A percentile compares a stretch with the other conserved stretches of the same genome.
phyloP scores from a whole-genome alignment of 164 flowering plant species.

The Piper longum region DNA sequence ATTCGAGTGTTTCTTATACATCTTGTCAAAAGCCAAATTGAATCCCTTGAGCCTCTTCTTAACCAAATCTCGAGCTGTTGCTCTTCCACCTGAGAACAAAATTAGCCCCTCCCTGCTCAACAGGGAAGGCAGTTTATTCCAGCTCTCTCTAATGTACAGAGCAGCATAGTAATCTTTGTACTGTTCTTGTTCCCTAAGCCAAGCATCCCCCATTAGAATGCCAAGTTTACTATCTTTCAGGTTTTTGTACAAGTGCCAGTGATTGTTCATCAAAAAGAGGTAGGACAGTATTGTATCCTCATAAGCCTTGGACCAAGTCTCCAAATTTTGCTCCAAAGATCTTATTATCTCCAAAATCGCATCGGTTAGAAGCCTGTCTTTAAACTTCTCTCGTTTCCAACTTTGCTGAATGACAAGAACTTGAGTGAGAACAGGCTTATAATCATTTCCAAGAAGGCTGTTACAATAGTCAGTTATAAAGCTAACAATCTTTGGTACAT shows the following conservation, averaged over 20 bases:
- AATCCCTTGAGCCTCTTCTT: constrained; percentile 62
- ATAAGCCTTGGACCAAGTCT: constrained; percentile 64
- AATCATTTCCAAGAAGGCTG: constrained; percentile 61
- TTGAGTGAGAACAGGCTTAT: constrained; percentile 55
- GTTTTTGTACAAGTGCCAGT: constrained; percentile 64
- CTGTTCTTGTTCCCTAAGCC: constrained; percentile 65
- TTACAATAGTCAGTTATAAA: constrained; percentile 66
- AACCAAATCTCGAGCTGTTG: constrained; percentile 78
- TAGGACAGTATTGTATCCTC: constrained; percentile 36
- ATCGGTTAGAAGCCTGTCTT: constrained; percentile 46
- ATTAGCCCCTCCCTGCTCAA: constrained; percentile 77
- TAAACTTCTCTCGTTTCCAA: constrained; percentile 65
- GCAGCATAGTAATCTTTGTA: constrained; percentile 47
- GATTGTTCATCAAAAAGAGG: constrained; percentile 73
- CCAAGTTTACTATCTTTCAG: constrained; percentile 67
- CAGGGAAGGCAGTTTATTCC: constrained; percentile 66
- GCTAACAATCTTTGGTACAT: constrained; percentile 65
- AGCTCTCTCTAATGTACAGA: constrained; percentile 53
- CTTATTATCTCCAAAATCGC: constrained; percentile 44
- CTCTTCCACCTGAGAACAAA: constrained; percentile 77
- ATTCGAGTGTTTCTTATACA: constrained; percentile 57
- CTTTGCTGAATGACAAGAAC: constrained; percentile 66
- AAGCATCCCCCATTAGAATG: constrained; percentile 48
- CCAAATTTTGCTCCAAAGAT: constrained; percentile 61
- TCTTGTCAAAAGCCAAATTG: constrained; percentile 62